Conservation (phyloP, 2,329 filamentous ascomycete genomes). For the Aureobasidium leucospermi region DNA sequence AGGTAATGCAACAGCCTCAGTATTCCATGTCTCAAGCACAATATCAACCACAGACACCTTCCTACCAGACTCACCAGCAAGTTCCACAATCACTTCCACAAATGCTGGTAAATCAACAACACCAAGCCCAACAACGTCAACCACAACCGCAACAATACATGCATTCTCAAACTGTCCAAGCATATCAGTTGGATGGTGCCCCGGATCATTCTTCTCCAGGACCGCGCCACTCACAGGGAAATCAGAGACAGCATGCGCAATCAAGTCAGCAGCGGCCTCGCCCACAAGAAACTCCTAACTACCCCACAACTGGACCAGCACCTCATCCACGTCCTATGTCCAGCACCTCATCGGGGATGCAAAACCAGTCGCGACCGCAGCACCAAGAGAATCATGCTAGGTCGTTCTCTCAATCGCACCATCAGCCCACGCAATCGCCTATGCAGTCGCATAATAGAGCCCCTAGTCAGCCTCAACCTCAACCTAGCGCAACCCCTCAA, state of each 20-base stretch:
- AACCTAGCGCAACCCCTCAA: neutral
- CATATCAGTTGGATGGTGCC: constrained; percentile 9
- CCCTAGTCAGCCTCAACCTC: neutral
- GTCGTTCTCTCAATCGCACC: neutral
- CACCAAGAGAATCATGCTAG: constrained; percentile 8
- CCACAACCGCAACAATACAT: neutral
- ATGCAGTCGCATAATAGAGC: neutral
- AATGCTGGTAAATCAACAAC: constrained; percentile 23
- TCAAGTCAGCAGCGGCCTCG: neutral
- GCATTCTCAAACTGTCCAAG: constrained; percentile 14
- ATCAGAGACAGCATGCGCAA: neutral
- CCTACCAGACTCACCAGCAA: constrained; percentile 29
- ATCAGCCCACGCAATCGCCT: neutral
- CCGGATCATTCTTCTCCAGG: neutral
- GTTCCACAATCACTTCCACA: constrained; percentile 30
- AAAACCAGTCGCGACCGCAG: constrained; percentile 20
- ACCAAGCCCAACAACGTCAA: constrained; percentile 33
- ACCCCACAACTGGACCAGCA: neutral
- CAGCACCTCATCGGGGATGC: constrained; percentile 16
- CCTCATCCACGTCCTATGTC: neutral
- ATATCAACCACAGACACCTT: constrained; percentile 21
- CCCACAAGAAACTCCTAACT: neutral
- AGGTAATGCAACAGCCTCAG: constrained; percentile 3
- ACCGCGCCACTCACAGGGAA: neutral
- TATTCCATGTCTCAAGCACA: constrained; percentile 9